phyloP scores from a whole-genome alignment of 768 basidiomycete genomes.

The Tubosaeta sp. region DNA sequence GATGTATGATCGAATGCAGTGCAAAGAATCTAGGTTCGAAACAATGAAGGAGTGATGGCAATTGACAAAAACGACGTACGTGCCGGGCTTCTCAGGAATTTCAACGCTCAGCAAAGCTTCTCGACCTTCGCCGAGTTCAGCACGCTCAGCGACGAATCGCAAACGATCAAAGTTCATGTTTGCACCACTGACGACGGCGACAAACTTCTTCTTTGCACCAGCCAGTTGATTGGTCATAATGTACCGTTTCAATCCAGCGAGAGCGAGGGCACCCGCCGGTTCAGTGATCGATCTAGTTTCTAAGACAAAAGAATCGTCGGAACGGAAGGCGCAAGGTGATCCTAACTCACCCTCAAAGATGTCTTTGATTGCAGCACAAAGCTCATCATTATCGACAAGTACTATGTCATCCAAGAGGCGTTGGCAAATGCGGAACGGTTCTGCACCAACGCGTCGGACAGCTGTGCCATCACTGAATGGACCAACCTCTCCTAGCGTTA shows the following conservation, averaged over 20 bases:
- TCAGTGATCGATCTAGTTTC: constrained; percentile 97
- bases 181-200: constrained; percentile 90
- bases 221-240: constrained; percentile 78
- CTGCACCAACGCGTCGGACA: constrained; percentile 91
- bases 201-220: constrained; percentile 82
- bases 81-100: constrained; percentile 90
- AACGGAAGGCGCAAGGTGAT: neutral
- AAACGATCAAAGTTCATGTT: constrained; percentile 99
- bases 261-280: constrained; percentile 88
- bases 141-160: constrained; percentile 97
- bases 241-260: constrained; percentile 89
- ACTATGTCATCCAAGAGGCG: constrained; percentile 78
- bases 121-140: constrained; percentile 91
- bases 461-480: constrained; percentile 98
- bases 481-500: constrained; percentile 84
- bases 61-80: constrained; percentile 41
- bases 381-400: constrained; percentile 89
- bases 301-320: neutral
- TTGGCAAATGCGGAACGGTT: constrained; percentile 90
- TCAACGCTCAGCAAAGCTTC: constrained; percentile 94
- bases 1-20: constrained; percentile 83
- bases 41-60: neutral
- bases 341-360: constrained; percentile 81
- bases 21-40: constrained; percentile 65
- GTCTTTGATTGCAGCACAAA: constrained; percentile 98